Conservation (phyloP, 768 basidiomycete genomes). For the Tylopilus sp. region DNA sequence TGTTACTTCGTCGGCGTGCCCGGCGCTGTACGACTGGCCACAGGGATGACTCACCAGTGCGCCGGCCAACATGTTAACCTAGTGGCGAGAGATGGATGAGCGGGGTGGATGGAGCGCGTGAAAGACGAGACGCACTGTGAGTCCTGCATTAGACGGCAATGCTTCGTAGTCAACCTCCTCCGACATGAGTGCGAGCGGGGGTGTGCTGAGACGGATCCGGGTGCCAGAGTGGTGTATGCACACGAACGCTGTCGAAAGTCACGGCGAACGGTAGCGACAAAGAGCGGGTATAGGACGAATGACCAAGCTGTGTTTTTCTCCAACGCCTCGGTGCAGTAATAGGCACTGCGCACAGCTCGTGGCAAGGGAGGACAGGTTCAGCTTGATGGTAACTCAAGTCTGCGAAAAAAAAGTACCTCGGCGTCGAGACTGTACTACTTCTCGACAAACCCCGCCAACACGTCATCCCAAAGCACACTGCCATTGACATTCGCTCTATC, state of each 20-base stretch:
- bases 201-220: conserved; percentile 6
- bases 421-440: neutral
- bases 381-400: conserved; percentile 1
- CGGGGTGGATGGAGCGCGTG: conserved; percentile 11
- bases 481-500: neutral
- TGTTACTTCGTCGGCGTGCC: neutral
- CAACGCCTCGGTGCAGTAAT: neutral
- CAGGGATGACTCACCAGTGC: conserved; percentile 67
- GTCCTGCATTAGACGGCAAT: conserved; percentile 72
- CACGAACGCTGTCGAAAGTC: conserved; percentile 3
- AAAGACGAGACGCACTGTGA: conserved; percentile 48
- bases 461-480: neutral
- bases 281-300: neutral
- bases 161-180: conserved; percentile 61
- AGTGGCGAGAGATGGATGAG: conserved; percentile 10
- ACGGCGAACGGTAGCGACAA: neutral
- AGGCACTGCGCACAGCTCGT: conserved; percentile 1
- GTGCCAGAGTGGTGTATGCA: conserved; percentile 5
- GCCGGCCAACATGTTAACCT: conserved; percentile 98
- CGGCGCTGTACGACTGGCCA: neutral
- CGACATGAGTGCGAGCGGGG: conserved; percentile 28
- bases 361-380: neutral
- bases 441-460: neutral
- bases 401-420: conserved; percentile 2
- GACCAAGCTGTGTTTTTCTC: conserved; percentile 4